A percentile compares a stretch with the other conserved stretches of the same genome.
Evolutionary conservation across 2,329 filamentous ascomycete species (phyloP).

Genomic region (Aspergillus sp.): DNA sequence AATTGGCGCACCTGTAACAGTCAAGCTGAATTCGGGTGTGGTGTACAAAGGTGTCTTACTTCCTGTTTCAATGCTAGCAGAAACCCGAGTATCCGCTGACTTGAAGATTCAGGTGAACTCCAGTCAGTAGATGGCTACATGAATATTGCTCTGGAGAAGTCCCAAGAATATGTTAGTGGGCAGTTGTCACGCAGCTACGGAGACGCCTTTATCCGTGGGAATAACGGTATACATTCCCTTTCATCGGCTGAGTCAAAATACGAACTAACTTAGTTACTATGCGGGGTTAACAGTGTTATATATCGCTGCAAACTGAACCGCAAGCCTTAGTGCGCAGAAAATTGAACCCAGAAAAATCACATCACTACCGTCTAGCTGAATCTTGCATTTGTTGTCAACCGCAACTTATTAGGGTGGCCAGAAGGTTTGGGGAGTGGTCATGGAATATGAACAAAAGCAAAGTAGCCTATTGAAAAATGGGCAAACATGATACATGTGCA

Average conservation of each 20-base stretch:
- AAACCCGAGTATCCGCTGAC: conserved; percentile 6
- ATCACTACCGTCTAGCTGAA: neutral
- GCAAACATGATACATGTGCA: too few species aligned
- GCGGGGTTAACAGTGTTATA: conserved; percentile 33
- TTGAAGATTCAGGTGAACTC: conserved; percentile 69
- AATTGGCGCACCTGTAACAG: conserved; percentile 88
- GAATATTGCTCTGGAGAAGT: conserved; percentile 98
- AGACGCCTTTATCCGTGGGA: conserved; percentile 92
- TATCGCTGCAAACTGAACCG: conserved; percentile 36
- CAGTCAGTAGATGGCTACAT: conserved; percentile 99
- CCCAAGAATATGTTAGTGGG: conserved; percentile 86
- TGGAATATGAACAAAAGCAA: too few species aligned
- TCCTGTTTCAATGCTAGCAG: neutral
- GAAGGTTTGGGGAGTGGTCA: too few species aligned
- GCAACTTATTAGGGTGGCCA: too few species aligned
- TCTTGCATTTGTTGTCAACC: too few species aligned
- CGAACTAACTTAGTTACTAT: neutral
- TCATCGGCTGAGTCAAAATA: neutral
- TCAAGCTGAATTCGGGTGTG: conserved; percentile 98
- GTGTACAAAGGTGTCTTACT: conserved; percentile 81
- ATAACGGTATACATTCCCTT: conserved; percentile 69
- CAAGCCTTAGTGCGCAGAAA: neutral
- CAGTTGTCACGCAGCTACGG: conserved; percentile 80
- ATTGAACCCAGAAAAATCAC: neutral
- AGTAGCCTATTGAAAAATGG: too few species aligned